Percentiles rank a stretch among this genome's conserved stretches.
Evolutionary conservation across 208 protist species (phyloP).

Genomic region (Trypanosomatidae sp.): DNA sequence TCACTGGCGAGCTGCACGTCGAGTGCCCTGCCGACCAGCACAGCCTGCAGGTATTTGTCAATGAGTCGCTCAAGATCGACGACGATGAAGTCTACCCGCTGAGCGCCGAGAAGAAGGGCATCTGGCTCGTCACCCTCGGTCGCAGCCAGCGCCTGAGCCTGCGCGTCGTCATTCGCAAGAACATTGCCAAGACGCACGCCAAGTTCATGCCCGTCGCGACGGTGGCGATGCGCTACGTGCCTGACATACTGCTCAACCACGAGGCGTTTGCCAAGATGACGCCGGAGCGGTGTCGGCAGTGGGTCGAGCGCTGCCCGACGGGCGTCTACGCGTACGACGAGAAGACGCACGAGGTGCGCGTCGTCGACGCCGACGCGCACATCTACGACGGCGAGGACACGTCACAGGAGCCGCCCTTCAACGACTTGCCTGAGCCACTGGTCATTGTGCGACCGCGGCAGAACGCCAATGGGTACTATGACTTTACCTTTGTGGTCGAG

Average conservation of each 20-base stretch:
- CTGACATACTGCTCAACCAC: constrained; percentile 89
- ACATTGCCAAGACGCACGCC: constrained; percentile 97
- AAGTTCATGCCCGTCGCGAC: constrained; percentile 95
- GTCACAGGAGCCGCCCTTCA: constrained; percentile 52
- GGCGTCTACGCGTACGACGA: constrained; percentile 81
- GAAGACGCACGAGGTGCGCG: constrained; percentile 30
- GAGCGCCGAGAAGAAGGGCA: constrained; percentile 63
- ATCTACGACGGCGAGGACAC: constrained; percentile 93
- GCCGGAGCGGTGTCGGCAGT: constrained; percentile 52
- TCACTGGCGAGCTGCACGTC: constrained; percentile 72
- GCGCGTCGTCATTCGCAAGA: constrained; percentile 80
- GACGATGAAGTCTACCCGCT: constrained; percentile 69
- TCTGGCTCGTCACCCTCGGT: constrained; percentile 82
- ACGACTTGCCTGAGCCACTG: constrained; percentile 65
- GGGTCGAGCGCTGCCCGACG: constrained; percentile 81
- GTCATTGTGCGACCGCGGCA: constrained; percentile 76
- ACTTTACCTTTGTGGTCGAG: constrained; percentile 89
- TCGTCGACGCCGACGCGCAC: constrained; percentile 61
- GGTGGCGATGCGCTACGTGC: constrained; percentile 88
- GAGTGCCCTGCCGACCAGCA: constrained; percentile 66
- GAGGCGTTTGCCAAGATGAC: constrained; percentile 61
- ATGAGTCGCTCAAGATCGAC: constrained; percentile 64
- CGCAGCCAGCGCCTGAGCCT: constrained; percentile 77
- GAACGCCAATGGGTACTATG: constrained; percentile 56
- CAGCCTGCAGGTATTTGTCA: constrained; percentile 68